Percentiles rank a stretch among this genome's conserved stretches.
These are phyloP conservation scores for Sphagnum fallax DNA, from an alignment of 228 moss, liverwort and hornwort genomes.

Conservation along the genomic window DNA sequence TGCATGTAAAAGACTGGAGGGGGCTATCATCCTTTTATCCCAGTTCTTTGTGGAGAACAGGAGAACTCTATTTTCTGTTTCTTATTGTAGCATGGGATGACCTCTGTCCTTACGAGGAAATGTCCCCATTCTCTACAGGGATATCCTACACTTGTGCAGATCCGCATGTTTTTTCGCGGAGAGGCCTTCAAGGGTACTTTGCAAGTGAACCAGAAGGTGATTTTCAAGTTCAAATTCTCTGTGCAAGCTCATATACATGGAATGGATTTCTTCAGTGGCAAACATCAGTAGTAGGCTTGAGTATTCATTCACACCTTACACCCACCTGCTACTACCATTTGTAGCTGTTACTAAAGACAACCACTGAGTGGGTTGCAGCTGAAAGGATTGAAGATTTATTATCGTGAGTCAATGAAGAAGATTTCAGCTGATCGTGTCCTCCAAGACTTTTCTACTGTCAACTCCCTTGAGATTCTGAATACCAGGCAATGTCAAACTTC, in stretches of 20 bases:
- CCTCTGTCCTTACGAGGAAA: background rate
- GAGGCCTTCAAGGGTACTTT: slow-evolving; percentile 49
- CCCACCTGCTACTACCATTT: too few relatives aligned
- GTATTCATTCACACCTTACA: too few relatives aligned
- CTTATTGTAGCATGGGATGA: too few relatives aligned
- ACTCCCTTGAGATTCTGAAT: slow-evolving; percentile 43
- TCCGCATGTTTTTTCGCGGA: slow-evolving; percentile 42
- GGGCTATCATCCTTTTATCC: too few relatives aligned
- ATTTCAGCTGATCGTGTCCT: slow-evolving; percentile 31
- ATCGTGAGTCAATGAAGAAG: slow-evolving; percentile 55
- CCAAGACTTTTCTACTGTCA: slow-evolving; percentile 34
- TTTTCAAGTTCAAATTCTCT: background rate
- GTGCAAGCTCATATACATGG: too few relatives aligned
- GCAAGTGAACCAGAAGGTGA: slow-evolving; percentile 56
- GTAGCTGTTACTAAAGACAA: too few relatives aligned
- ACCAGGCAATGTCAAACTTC: slow-evolving; percentile 6
- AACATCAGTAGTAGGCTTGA: too few relatives aligned
- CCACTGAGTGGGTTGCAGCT: slow-evolving; percentile 14
- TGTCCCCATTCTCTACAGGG: slow-evolving; percentile 17
- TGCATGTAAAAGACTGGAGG: too few relatives aligned
- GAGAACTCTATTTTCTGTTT: too few relatives aligned
- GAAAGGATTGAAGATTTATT: slow-evolving; percentile 37
- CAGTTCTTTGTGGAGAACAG: too few relatives aligned
- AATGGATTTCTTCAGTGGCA: too few relatives aligned
- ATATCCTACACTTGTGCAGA: slow-evolving; percentile 41